Percentiles rank a stretch among this genome's conserved stretches.
phyloP scores from a whole-genome alignment of 345 rosid species.

The Atalantia buxifolia region DNA sequence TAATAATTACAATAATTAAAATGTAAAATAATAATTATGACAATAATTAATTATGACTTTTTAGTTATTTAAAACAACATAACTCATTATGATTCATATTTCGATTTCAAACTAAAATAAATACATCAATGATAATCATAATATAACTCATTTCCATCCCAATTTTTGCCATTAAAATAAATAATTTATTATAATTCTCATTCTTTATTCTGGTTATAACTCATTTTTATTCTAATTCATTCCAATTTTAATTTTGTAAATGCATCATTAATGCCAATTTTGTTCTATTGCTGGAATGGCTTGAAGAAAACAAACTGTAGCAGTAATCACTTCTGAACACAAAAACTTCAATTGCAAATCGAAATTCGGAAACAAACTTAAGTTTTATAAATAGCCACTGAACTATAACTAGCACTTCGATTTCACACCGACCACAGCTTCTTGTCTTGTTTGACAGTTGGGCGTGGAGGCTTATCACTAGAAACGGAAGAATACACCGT shows the following conservation, averaged over 20 bases:
- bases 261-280: too few relatives aligned
- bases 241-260: too few relatives aligned
- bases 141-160: too few relatives aligned
- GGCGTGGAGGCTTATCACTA: neutral
- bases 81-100: too few relatives aligned
- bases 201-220: rapidly evolving
- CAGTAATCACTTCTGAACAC: neutral
- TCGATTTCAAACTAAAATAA: too few relatives aligned
- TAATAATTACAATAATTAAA: too few relatives aligned
- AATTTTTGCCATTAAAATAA: rapidly evolving
- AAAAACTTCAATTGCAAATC: neutral
- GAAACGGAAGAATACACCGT: neutral
- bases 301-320: neutral
- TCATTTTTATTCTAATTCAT: too few relatives aligned
- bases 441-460: neutral
- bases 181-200: too few relatives aligned
- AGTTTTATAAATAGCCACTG: neutral
- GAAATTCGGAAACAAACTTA: neutral
- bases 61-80: too few relatives aligned
- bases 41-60: too few relatives aligned
- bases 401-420: neutral
- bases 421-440: neutral
- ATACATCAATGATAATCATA: too few relatives aligned
- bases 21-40: too few relatives aligned
- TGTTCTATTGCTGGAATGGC: neutral